Evolutionary conservation across 495 filamentous ascomycete genomes (phyloP).

Genomic region (Amorphotheca resinae): DNA sequence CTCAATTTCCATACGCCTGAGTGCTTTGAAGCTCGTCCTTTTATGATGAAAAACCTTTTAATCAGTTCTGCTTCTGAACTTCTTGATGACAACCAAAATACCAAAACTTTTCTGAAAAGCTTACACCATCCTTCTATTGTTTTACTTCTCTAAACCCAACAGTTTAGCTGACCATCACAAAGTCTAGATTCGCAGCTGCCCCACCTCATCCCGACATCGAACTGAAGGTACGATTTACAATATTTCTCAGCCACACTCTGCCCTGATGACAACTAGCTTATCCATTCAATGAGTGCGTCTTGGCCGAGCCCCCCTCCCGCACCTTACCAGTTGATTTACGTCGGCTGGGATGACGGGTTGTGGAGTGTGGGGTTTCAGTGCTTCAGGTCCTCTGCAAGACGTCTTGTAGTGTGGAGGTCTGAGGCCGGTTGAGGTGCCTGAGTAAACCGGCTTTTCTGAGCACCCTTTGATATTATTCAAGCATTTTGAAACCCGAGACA

Average conservation of each 20-base stretch:
- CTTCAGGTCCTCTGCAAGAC: slow-evolving; percentile 15
- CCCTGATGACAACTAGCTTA: slow-evolving; percentile 93
- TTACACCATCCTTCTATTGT: slow-evolving; percentile 4
- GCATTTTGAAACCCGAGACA: too few relatives aligned
- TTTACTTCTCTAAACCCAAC: slow-evolving; percentile 16
- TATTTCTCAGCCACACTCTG: slow-evolving; percentile 8
- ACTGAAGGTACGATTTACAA: slow-evolving; percentile 18
- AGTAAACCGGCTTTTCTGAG: slow-evolving; percentile 29
- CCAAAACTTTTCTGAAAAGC: slow-evolving; percentile 53
- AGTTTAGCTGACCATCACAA: slow-evolving; percentile 3
- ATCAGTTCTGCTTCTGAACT: slow-evolving; percentile 97
- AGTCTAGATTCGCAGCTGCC: neutral
- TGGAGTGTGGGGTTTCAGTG: slow-evolving; percentile 52
- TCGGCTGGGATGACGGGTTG: slow-evolving; percentile 67
- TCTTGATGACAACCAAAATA: slow-evolving; percentile 68
- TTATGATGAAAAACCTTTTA: slow-evolving; percentile 63
- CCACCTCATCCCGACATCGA: neutral
- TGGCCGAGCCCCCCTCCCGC: slow-evolving; percentile 64
- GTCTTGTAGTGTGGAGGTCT: slow-evolving; percentile 21
- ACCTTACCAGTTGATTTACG: slow-evolving; percentile 49
- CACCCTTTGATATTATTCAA: too few relatives aligned
- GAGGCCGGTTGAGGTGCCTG: slow-evolving; percentile 23
- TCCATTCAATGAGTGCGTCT: slow-evolving; percentile 93
- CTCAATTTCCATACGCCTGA: too few relatives aligned
- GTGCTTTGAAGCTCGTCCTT: too few relatives aligned